Conservation (phyloP, 306 rosid species). For the Neltuma alba region DNA sequence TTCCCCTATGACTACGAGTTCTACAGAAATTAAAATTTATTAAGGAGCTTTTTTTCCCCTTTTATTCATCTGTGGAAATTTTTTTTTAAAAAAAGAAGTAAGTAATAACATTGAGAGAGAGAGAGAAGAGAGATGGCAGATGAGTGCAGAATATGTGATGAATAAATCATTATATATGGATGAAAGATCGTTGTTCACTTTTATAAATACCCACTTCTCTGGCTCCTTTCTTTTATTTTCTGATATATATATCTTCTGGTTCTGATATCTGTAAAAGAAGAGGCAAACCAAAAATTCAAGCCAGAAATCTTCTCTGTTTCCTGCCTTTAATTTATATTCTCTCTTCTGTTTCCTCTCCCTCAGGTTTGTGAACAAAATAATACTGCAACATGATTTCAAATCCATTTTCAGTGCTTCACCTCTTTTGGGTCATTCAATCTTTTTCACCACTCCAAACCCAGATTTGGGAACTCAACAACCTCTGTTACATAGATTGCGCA, state of each 20-base stretch:
- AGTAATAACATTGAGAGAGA: conserved; percentile 24
- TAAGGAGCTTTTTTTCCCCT: conserved; percentile 20
- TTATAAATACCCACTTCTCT: conserved; percentile 69
- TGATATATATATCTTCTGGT: conserved; percentile 43
- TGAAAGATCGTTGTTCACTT: conserved; percentile 55
- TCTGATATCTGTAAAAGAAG: conserved; percentile 45
- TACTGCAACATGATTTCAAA: conserved; percentile 44
- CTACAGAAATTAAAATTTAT: background rate
- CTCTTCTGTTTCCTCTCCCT: conserved; percentile 50
- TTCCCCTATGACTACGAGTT: conserved; percentile 24
- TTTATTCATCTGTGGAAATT: conserved; percentile 42
- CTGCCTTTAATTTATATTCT: conserved; percentile 55
- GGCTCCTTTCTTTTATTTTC: conserved; percentile 63
- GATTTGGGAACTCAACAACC: conserved; percentile 43
- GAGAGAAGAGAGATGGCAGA: conserved; percentile 36
- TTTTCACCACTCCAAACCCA: conserved; percentile 42
- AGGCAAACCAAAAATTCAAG: conserved; percentile 38
- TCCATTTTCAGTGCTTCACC: conserved; percentile 52
- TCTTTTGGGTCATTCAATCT: conserved; percentile 49
- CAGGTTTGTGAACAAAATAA: conserved; percentile 62
- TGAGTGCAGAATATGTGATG: conserved; percentile 44
- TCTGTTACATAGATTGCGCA: background rate
- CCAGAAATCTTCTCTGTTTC: conserved; percentile 52
- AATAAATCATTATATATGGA: conserved; percentile 49
- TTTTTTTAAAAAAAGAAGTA: background rate